Evolutionary conservation across 257 asterid species (phyloP), one percentile per base, ranked within the genome.

Genomic region (Ehretia macrophylla): DNA sequence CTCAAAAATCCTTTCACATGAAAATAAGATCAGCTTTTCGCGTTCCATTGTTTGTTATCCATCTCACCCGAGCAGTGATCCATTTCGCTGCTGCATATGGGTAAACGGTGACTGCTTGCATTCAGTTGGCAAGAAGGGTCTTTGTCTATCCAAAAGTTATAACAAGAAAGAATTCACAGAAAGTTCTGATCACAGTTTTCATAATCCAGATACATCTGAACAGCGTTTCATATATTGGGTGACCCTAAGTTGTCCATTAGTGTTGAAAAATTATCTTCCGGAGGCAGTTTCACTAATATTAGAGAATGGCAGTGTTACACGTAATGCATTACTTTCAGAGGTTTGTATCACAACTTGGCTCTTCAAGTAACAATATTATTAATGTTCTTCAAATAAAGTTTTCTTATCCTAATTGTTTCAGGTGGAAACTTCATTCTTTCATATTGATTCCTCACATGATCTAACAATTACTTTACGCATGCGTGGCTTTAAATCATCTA

Each of bases 11-110:
- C 76, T 92, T 68, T 82, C 95, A 55, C 85, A 72, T 69, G 96
- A 88, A 68, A 84, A 67, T 67, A 78, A 86, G 77, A 81, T 70
- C 67, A 84, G 88, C 55, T 71, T 84, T 70, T 66, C 81, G 66
- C 96, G 99, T 50, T 78, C 96, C 44, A 88, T 92, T 72, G 87
- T 92, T 60, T 92, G 96, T 74, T 92, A 92, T 81, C 99, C 99
- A 64, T 82, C 96, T 76, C 93, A 79, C 62, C 98, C 97, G 6
- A 88, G 90, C 82, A 79, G 83, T 68, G 97, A 88, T 70, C 95
- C 90, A 16, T 92, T 92, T 68, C 97, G 97, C 76, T 92, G 97
- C 75, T 86, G 90, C 81, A 76, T 86, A 60, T 83, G 95, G 60
- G 93, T 84, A 53, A 74, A 74, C 59, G 73, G 81, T 64, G 83